Base-by-base conservation (phyloP, 2,329 filamentous ascomycete species). In the Colletotrichum tabaci region DNA sequence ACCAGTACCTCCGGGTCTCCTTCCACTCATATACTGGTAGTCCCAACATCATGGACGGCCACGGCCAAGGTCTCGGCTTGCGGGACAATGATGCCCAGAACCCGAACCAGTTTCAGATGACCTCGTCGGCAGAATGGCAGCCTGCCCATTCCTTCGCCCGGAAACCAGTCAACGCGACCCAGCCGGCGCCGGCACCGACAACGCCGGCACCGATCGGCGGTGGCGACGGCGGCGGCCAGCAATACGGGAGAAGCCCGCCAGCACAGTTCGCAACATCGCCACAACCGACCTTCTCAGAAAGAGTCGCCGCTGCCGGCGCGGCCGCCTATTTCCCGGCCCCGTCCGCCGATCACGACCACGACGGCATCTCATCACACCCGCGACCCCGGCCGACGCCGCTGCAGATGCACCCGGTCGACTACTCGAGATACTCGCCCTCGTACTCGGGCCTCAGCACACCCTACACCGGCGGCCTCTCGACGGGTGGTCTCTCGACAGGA, bases 201-300 rank as follows among this genome's bases (percentile, higher is more conserved):
- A 65, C 70, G 21, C 70, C 70, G 70, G 66, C 70, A 42, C 61
- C 70, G 49, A 47, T 71, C 61, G 67, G 66, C 61, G 57, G 55
- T 66, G 9, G 35, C 70, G 55, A 46, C 67, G 18, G 66, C 67
- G 30, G 57, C 70, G 49, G 42, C 66, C 61, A 61, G 70, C 61
- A 66, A 49, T 61, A 61, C 61, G 61, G 70, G 46, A 49, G 66
- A 15, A 61, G 66, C 50, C 56, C 66, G 13, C 61, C 70, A 26
- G 53, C 67, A 21, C 55, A 67, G 2, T 57, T 61, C 23, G 46
- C 35, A 10, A 61, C 50, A 40, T 66, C 66, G 16, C 55, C 69
- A 8, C 61, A 61, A 26, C 66, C 66, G 0, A 69, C 65, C 4
- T 72, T 72, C 23, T 64, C 67, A 4, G 70, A 72, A 23, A 49